Evolutionary conservation across 345 rosid species (phyloP).

Genomic region (sweet orange (Citrus sinensis)): DNA sequence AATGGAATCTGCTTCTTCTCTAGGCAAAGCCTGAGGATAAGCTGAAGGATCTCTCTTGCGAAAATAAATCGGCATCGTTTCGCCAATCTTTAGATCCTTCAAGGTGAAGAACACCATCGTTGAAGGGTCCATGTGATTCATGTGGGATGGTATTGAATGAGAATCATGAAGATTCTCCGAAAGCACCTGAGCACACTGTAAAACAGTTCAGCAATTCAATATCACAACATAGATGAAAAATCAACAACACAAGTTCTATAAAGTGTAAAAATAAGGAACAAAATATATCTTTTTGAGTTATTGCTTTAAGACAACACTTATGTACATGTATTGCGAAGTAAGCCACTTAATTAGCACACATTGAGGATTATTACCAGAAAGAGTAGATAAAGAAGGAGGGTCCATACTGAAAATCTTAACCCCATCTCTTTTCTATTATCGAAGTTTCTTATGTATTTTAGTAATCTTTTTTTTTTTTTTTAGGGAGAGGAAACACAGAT

Average conservation of each 20-base stretch:
- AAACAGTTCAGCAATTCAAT: not conserved
- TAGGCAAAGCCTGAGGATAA: not conserved
- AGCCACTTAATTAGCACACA: not conserved
- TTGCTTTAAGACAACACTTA: not conserved
- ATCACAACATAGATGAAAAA: no score
- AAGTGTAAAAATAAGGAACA: no score
- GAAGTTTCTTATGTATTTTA: no score
- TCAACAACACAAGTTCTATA: no score
- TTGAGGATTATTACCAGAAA: not conserved
- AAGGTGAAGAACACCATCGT: not conserved
- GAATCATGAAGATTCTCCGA: not conserved
- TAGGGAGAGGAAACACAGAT: not conserved
- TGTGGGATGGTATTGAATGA: not conserved
- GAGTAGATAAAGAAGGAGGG: not conserved
- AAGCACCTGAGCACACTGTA: not conserved
- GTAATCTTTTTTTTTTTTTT: no score
- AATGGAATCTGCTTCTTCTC: slow-evolving; percentile 3
- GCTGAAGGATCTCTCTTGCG: not conserved
- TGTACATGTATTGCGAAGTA: not conserved
- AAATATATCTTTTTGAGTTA: no score
- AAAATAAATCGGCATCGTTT: not conserved
- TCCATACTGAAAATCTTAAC: not conserved
- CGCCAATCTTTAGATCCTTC: not conserved
- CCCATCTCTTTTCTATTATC: not conserved
- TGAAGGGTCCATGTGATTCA: slow-evolving; percentile 1